phyloP scores from a whole-genome alignment of 1,139 yeast species.

The Suhomyces bribrorum region DNA sequence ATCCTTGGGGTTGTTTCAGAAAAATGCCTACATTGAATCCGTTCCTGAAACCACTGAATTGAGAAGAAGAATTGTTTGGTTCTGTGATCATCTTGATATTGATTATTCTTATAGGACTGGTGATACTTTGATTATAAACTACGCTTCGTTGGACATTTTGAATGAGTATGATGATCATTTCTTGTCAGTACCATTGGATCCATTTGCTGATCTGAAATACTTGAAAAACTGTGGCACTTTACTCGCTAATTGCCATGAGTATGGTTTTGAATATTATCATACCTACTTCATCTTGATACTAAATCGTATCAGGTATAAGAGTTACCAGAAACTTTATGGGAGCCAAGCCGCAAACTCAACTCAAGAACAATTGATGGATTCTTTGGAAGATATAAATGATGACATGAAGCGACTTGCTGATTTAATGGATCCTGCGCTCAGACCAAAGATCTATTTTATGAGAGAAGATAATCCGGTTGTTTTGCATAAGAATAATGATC shows the following conservation, averaged over 20 bases:
- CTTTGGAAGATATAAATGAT: conserved; percentile 16
- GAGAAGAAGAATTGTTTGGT: conserved; percentile 25
- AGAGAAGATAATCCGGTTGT: background rate
- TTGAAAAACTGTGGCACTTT: conserved; percentile 5
- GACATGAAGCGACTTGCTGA: conserved; percentile 20
- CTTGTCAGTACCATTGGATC: conserved; percentile 12
- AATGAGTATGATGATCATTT: conserved; percentile 13
- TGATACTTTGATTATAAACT: conserved; percentile 19
- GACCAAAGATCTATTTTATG: conserved; percentile 17
- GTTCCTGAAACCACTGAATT: conserved; percentile 13
- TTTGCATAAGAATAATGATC: conserved; percentile 3
- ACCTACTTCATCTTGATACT: conserved; percentile 19
- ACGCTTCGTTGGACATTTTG: conserved; percentile 20
- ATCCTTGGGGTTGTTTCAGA: conserved; percentile 18
- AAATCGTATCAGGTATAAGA: conserved; percentile 22
- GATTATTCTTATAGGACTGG: conserved; percentile 28
- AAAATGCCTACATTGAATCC: conserved; percentile 4
- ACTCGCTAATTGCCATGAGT: conserved; percentile 5
- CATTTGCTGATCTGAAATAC: conserved; percentile 5
- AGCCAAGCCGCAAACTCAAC: conserved; percentile 13
- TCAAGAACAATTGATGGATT: conserved; percentile 9
- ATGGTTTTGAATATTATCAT: conserved; percentile 17
- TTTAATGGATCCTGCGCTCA: conserved; percentile 21
- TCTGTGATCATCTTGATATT: conserved; percentile 23
- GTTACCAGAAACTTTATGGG: conserved; percentile 21